Evolutionary conservation across 2,329 filamentous ascomycete species (phyloP).

Genomic region (Drechslerella coelobrocha): DNA sequence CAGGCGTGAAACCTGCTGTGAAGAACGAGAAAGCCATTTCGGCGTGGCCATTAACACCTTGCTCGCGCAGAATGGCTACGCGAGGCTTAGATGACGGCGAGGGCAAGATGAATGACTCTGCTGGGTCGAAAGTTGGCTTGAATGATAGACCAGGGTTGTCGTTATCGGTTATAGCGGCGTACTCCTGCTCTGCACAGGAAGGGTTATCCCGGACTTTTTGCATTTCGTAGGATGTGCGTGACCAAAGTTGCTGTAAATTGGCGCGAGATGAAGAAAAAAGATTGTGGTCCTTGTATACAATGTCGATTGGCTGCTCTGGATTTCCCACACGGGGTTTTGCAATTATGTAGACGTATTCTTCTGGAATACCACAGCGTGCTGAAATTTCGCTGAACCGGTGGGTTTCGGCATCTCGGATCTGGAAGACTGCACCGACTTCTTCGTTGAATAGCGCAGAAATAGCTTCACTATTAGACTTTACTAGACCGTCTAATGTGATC

Average conservation of each 20-base stretch:
- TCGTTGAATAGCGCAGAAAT: constrained; percentile 90
- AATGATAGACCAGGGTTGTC: constrained; percentile 83
- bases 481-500: constrained; percentile 75
- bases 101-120: constrained; percentile 60
- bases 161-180: constrained; percentile 74
- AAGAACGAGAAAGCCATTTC: constrained; percentile 98
- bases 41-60: constrained; percentile 93
- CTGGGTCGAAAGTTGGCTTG: constrained; percentile 76
- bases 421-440: constrained; percentile 94
- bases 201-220: constrained; percentile 90
- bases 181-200: constrained; percentile 83
- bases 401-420: constrained; percentile 84
- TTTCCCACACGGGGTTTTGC: constrained; percentile 61
- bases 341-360: constrained; percentile 68
- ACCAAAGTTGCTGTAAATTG: constrained; percentile 85
- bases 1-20: constrained; percentile 84
- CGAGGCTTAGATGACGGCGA: constrained; percentile 70
- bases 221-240: constrained; percentile 86
- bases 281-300: constrained; percentile 73
- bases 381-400: constrained; percentile 87
- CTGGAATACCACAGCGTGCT: constrained; percentile 81
- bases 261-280: constrained; percentile 74
- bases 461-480: constrained; percentile 70
- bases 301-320: constrained; percentile 72
- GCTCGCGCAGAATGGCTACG: constrained; percentile 91